phyloP scores from a whole-genome alignment of 106 monocot species.

The Posidonia australis region DNA sequence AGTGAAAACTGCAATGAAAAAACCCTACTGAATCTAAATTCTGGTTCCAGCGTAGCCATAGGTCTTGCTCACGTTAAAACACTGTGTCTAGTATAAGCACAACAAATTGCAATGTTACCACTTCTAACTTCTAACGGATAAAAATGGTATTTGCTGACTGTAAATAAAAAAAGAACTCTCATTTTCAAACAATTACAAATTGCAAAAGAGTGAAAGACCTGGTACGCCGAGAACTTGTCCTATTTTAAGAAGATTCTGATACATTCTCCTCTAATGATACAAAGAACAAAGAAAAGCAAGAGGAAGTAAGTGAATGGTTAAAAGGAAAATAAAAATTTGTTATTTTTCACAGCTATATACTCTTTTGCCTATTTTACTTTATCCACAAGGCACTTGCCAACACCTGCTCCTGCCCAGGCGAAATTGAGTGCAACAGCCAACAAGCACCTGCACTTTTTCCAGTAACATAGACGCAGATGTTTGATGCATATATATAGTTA shows the following conservation, averaged over 20 bases:
- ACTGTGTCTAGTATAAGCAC: too few species aligned
- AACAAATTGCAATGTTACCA: too few species aligned
- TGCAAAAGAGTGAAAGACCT: too few species aligned
- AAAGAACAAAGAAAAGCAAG: not conserved
- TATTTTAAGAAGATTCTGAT: not conserved
- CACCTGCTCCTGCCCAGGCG: not conserved
- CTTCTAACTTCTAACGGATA: too few species aligned
- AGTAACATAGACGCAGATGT: not conserved
- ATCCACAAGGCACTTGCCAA: not conserved
- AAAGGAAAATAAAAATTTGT: not conserved
- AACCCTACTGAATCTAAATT: too few species aligned
- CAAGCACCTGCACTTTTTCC: not conserved
- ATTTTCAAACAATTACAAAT: too few species aligned
- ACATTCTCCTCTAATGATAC: not conserved
- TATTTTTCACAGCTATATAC: constrained; percentile 4
- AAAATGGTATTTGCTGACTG: too few species aligned
- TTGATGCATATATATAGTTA: not conserved
- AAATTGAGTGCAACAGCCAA: not conserved
- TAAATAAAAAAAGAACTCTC: too few species aligned
- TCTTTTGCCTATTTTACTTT: not conserved
- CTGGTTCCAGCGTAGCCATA: too few species aligned
- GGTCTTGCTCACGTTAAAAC: too few species aligned
- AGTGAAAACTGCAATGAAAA: too few species aligned
- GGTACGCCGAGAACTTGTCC: not conserved
- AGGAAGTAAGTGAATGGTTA: constrained; percentile 1